Evolutionary conservation across 306 rosid species (phyloP), one percentile per base, ranked within the genome.

Genomic region (Sesbania bispinosa): DNA sequence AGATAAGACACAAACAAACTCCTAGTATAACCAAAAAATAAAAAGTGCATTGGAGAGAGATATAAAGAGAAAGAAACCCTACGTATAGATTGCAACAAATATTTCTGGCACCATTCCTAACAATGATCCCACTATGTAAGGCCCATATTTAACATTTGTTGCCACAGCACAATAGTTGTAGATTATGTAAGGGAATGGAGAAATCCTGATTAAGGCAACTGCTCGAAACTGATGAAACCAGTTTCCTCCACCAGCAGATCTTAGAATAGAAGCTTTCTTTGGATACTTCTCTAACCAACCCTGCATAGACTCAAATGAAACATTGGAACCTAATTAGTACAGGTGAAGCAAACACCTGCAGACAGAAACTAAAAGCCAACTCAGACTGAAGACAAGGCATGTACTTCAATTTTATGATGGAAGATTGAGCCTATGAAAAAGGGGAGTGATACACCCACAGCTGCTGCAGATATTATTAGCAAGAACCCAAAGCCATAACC

Each of bases 401-500:
- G 20, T 68, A 94, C 99, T 64, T 95, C 97, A 77, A 95, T 84
- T 76, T 84, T 91, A 73, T 76, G 97, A 79, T 82, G 77, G 86
- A 91, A 91, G 58, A 71, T 68, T 36, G 87, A 85, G 72, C 99
- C 97, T 4, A 91, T 81, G 78, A 95, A 57, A 43, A 74, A 95
- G 30, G 99, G 99, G 39, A 95, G 97, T n/a, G 99, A 91, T 16
- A 95, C 88, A 62, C 99, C 99, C 13, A 89, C 58, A 48, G 92
- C 32, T 32, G 82, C 87, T n/a, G 86, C 97, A 20, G 93, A 68
- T 42, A 91, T 82, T 58, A 95, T 88, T 3, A 95, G 73, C 76
- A 95, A 81, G 82, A 95, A 95, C 18, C 99, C 99, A 76, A 78
- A 83, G 61, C 99, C 99, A 80, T 95, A 95, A 69, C 99, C 99